Conservation (phyloP, 2,329 filamentous ascomycete genomes). For the Mariannaea sp. region DNA sequence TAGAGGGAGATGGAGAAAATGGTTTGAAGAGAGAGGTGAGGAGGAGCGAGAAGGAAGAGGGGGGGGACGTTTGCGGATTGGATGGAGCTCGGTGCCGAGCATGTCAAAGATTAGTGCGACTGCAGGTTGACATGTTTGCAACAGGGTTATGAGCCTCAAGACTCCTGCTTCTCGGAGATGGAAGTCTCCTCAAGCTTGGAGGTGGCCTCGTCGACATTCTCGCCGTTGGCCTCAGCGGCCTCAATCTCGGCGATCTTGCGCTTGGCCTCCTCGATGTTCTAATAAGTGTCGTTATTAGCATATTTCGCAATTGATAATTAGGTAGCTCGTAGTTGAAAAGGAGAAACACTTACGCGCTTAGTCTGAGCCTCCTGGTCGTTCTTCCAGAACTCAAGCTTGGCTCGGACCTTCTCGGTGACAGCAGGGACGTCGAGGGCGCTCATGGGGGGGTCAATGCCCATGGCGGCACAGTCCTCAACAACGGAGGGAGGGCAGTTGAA, state of each 20-base stretch:
- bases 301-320: not conserved
- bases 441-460: conserved; percentile 88
- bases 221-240: conserved; percentile 55
- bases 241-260: conserved; percentile 93
- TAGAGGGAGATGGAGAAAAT: conserved; percentile 3
- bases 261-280: conserved; percentile 98
- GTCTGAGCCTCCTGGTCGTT: conserved; percentile 87
- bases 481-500: conserved; percentile 91
- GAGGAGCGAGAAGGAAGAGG: conserved; percentile 8
- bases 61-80: conserved; percentile 8
- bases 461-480: conserved; percentile 84
- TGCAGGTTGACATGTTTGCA: not conserved
- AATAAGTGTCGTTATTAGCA: conserved; percentile 37
- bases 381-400: conserved; percentile 92
- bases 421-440: conserved; percentile 79
- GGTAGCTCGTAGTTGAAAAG: not conserved
- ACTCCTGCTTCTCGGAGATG: conserved; percentile 58
- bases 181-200: conserved; percentile 57
- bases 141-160: conserved; percentile 37
- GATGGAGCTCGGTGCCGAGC: conserved; percentile 8
- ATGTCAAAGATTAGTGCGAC: conserved; percentile 8
- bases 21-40: conserved; percentile 6
- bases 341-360: conserved; percentile 71
- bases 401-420: conserved; percentile 86
- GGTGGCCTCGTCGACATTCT: conserved; percentile 60